Conservation (phyloP, 108 stramenopile species). For the Cyclostephanos invisitatus region DNA sequence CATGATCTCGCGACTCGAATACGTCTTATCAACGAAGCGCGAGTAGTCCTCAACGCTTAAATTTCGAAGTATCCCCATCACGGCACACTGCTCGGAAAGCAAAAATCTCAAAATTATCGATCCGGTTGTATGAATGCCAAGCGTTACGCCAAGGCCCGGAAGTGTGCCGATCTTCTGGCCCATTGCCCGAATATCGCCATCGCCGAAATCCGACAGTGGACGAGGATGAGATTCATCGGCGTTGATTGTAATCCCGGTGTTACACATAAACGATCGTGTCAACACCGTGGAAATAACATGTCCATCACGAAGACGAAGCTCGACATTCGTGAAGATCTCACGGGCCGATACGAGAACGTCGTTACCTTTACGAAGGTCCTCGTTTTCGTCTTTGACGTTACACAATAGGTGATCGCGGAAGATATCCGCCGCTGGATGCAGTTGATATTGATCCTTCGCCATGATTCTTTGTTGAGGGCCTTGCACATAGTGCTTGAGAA, state of each 20-base stretch:
- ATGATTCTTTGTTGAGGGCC: background rate
- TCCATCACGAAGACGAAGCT: constrained; percentile 3
- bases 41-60: background rate
- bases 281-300: background rate
- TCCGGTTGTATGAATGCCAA: background rate
- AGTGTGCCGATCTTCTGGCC: background rate
- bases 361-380: background rate
- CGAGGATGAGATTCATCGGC: background rate
- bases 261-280: background rate
- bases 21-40: background rate
- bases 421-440: constrained; percentile 3
- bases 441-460: background rate
- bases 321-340: background rate
- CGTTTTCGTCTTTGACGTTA: background rate
- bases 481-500: no score
- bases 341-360: background rate
- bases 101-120: background rate
- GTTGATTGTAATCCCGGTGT: background rate
- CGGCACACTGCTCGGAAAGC: background rate
- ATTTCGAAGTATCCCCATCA: background rate
- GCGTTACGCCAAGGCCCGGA: background rate
- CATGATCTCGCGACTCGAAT: background rate
- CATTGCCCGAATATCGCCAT: background rate
- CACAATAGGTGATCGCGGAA: constrained; percentile 1
- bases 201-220: background rate